These are phyloP conservation scores for Calcarisporium arbuscula DNA, from an alignment of 2,329 filamentous ascomycete genomes.

Conservation along the genomic window DNA sequence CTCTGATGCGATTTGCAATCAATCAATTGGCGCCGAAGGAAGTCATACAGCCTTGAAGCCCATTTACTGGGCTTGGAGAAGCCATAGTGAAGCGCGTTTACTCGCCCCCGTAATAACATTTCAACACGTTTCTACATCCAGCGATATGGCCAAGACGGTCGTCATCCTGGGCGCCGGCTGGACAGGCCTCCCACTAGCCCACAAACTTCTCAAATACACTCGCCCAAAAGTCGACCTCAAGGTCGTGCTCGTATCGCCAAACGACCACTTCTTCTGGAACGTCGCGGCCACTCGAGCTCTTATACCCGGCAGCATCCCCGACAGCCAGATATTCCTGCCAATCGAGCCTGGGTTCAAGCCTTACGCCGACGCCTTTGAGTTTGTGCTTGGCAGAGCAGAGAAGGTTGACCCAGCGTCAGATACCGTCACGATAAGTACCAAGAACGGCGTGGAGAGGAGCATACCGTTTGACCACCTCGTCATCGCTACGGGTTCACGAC, in stretches of 20 bases:
- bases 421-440: slow-evolving; percentile 28
- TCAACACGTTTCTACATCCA: background rate
- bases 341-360: slow-evolving; percentile 38
- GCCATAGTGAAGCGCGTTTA: too few relatives aligned
- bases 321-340: slow-evolving; percentile 40
- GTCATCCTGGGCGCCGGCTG: slow-evolving; percentile 47
- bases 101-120: too few relatives aligned
- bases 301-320: slow-evolving; percentile 39
- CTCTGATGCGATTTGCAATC: too few relatives aligned
- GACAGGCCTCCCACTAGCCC: slow-evolving; percentile 43
- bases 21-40: too few relatives aligned
- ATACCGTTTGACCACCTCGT: slow-evolving; percentile 46
- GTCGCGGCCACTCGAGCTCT: slow-evolving; percentile 48
- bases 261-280: slow-evolving; percentile 50
- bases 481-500: slow-evolving; percentile 45
- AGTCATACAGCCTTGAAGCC: too few relatives aligned
- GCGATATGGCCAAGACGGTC: slow-evolving; percentile 41
- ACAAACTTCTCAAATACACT: slow-evolving; percentile 45
- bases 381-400: slow-evolving; percentile 41
- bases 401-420: slow-evolving; percentile 25
- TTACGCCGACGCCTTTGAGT: slow-evolving; percentile 41
- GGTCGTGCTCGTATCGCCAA: slow-evolving; percentile 48
- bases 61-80: too few relatives aligned
- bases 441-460: slow-evolving; percentile 21
- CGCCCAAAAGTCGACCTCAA: slow-evolving; percentile 35